phyloP scores from a whole-genome alignment of 2,329 filamentous ascomycete species.

The Calonectria pseudoreteaudii region DNA sequence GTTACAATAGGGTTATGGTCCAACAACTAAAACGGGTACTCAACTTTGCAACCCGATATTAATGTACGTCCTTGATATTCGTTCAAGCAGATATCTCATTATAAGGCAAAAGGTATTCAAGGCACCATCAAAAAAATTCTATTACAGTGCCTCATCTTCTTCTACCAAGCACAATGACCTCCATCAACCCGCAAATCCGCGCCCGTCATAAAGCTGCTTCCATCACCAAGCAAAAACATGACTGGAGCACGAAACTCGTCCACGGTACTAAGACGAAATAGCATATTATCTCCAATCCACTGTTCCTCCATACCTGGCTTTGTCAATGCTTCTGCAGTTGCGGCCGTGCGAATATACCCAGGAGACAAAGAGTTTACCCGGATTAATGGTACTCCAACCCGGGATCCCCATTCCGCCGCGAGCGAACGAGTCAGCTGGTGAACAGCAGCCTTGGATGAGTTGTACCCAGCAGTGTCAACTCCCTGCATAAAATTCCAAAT shows the following conservation, averaged over 20 bases:
- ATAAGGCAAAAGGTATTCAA: too few species aligned
- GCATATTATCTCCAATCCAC: constrained; percentile 47
- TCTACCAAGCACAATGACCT: constrained; percentile 50
- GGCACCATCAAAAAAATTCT: too few species aligned
- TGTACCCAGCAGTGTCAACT: constrained; percentile 58
- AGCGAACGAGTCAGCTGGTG: constrained; percentile 63
- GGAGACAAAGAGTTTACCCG: constrained; percentile 58
- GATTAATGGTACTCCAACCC: constrained; percentile 54
- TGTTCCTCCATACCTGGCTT: constrained; percentile 46
- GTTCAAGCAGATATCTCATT: too few species aligned
- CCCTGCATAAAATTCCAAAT: constrained; percentile 35
- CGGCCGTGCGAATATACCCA: constrained; percentile 60
- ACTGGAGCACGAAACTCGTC: constrained; percentile 53
- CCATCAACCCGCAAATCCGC: constrained; percentile 53
- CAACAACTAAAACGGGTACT: neutral
- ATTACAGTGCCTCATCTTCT: neutral
- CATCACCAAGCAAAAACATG: constrained; percentile 51
- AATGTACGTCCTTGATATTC: neutral
- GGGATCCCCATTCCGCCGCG: constrained; percentile 64
- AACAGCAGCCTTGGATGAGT: constrained; percentile 65
- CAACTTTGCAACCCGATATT: neutral
- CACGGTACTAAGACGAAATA: constrained; percentile 44
- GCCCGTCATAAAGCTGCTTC: constrained; percentile 54
- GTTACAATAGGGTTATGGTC: neutral
- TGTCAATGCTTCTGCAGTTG: constrained; percentile 44